Conservation (phyloP, 1,139 yeast species). For the Yamadazyma friedrichii region DNA sequence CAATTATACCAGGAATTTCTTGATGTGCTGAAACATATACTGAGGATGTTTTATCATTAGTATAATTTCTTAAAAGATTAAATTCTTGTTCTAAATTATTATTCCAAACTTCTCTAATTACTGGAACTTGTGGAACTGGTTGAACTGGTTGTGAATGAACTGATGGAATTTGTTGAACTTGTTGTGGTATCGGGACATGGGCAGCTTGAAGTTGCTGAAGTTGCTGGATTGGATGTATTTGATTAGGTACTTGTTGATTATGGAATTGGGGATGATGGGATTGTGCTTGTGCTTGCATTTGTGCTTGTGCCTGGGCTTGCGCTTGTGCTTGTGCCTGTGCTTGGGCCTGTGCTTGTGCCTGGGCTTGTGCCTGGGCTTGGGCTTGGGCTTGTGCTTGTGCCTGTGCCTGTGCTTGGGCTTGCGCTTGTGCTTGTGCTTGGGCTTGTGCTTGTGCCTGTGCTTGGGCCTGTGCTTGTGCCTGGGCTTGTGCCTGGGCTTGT, state of each 20-base stretch:
- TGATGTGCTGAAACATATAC: constrained; percentile 74
- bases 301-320: constrained; percentile 11
- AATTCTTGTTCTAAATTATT: constrained; percentile 83
- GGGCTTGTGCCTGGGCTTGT: constrained; percentile 29
- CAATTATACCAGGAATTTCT: constrained; percentile 94
- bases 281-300: constrained; percentile 7
- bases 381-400: background rate
- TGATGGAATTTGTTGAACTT: constrained; percentile 13
- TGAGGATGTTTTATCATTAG: constrained; percentile 58
- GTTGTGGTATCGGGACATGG: constrained; percentile 6
- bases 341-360: background rate
- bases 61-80: constrained; percentile 65
- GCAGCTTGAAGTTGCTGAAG: constrained; percentile 10
- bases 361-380: constrained; percentile 6
- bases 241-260: constrained; percentile 6
- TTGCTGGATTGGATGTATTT: constrained; percentile 11
- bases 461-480: constrained; percentile 10
- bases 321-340: background rate
- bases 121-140: constrained; percentile 26
- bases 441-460: constrained; percentile 16
- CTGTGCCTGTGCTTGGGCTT: constrained; percentile 14
- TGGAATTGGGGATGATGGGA: constrained; percentile 8
- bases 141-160: constrained; percentile 7
- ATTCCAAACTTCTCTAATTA: constrained; percentile 76
- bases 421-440: constrained; percentile 19